Evolutionary conservation across 2,329 filamentous ascomycete genomes (phyloP), one percentile per base, ranked within the genome.

Genomic region (Cercospora zeae-maydis): DNA sequence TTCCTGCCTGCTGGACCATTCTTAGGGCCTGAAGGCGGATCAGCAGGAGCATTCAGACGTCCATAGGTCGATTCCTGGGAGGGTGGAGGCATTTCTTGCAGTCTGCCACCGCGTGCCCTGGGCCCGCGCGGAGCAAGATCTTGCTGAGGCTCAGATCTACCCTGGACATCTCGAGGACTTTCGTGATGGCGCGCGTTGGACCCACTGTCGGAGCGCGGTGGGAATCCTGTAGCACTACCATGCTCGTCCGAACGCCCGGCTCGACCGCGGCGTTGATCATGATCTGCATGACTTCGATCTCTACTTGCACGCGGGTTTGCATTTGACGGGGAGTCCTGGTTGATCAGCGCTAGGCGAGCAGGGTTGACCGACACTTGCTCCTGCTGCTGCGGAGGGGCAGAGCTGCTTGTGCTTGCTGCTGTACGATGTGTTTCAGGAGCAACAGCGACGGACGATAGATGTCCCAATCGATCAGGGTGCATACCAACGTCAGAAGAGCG

Each of bases 1-100:
- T 73, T 72, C 47, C 78, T 73, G 10, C 72, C 73, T 59, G 72
- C 64, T n/a, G 71, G 67, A 59, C 74, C 77, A 63, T 75, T 78
- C 62, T 82, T 78, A 57, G 84, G 85, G 1, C 84, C 85, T 39
- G 82, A 83, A 24, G 85, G 84, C 55, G 77, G 80, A 19, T 86
- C 80, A 19, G 74, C 68, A n/a, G 76, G 76, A 30, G 74, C 74
- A 64, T 82, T 83, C 16, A 83, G 71, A 37, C 81, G 75, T 31
- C 80, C 81, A 68, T 81, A 82, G 54, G 77, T 79, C 10, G 80
- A 78, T 59, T 83, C 81, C 58, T 78, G 75, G 14, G 75, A 73
- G 19, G 69, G 69, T 33, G 69, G 69, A 49, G 65, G 69, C 34
- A 74, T 72, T 21, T 81, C 80, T 56, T 79, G 71, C 11, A 82